A percentile compares a stretch with the other conserved stretches of the same genome.
Evolutionary conservation across 75 land plant genomes (phyloP).

Genomic region (Sequoiadendron giganteum): DNA sequence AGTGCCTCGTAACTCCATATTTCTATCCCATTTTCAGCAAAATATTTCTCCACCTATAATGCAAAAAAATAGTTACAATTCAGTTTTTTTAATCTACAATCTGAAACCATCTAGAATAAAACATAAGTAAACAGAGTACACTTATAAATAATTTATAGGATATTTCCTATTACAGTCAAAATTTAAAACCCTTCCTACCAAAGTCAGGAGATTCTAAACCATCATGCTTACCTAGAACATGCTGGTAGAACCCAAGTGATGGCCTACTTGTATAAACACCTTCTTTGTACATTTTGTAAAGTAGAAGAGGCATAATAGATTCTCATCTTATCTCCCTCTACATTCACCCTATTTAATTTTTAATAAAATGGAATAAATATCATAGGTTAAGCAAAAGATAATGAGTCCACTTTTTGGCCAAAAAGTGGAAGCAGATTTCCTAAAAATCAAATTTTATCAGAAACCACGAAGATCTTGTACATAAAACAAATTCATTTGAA

Average conservation of each 20-base stretch:
- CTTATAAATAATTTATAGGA: not conserved
- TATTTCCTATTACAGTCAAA: not conserved
- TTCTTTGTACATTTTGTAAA: too few relatives aligned
- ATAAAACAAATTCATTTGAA: not conserved
- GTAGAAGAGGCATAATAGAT: too few relatives aligned
- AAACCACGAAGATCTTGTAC: not conserved
- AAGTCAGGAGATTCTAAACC: not conserved
- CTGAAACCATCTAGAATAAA: not conserved
- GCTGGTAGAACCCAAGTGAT: too few relatives aligned
- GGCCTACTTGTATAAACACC: too few relatives aligned
- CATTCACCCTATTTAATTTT: too few relatives aligned
- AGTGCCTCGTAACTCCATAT: constrained; percentile 62
- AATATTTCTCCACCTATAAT: constrained; percentile 50
- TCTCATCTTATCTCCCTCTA: too few relatives aligned
- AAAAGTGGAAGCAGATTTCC: too few relatives aligned
- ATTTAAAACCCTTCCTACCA: not conserved
- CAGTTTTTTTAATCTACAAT: not conserved
- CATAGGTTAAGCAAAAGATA: too few relatives aligned
- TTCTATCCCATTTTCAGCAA: constrained; percentile 63
- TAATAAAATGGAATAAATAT: too few relatives aligned
- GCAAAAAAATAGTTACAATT: not conserved
- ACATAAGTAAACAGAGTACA: not conserved
- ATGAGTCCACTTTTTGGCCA: too few relatives aligned
- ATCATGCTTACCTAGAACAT: not conserved
- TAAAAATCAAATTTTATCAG: too few relatives aligned